These are phyloP conservation scores for Botrytis sinoallii DNA, from an alignment of 2,329 filamentous ascomycete genomes.

Conservation along the genomic window DNA sequence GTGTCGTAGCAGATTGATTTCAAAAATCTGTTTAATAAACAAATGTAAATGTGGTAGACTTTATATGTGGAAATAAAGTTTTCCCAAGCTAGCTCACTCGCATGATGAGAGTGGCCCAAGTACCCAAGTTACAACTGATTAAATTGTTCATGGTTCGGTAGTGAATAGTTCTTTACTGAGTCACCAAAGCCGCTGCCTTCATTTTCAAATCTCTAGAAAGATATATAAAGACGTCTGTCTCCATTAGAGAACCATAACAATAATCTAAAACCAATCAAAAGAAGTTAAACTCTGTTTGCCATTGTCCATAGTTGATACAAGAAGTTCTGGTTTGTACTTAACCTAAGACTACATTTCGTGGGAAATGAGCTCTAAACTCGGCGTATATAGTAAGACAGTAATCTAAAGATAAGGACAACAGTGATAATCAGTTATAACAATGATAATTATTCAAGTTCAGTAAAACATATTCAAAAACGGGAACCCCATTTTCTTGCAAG, in stretches of 20 bases:
- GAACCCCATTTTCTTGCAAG: not conserved
- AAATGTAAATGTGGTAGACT: not conserved
- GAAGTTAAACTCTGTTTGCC: not conserved
- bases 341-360: fast-evolving
- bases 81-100: not conserved
- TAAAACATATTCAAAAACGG: not conserved
- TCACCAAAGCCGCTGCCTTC: not conserved
- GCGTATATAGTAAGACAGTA: not conserved
- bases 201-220: fast-evolving
- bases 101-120: not conserved
- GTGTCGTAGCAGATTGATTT: too few species aligned
- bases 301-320: not conserved
- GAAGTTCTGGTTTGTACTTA: not conserved
- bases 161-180: not conserved
- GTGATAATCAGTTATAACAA: not conserved
- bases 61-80: not conserved
- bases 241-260: not conserved
- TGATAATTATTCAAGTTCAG: too few species aligned
- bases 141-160: not conserved
- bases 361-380: fast-evolving
- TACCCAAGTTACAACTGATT: not conserved
- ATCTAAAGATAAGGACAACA: not conserved
- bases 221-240: not conserved
- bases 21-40: too few species aligned
- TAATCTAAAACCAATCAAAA: too few species aligned